Percentiles rank a stretch among this genome's conserved stretches.
Evolutionary conservation across 208 protist species (phyloP).

Genomic region (Entamoeba moshkovskii): DNA sequence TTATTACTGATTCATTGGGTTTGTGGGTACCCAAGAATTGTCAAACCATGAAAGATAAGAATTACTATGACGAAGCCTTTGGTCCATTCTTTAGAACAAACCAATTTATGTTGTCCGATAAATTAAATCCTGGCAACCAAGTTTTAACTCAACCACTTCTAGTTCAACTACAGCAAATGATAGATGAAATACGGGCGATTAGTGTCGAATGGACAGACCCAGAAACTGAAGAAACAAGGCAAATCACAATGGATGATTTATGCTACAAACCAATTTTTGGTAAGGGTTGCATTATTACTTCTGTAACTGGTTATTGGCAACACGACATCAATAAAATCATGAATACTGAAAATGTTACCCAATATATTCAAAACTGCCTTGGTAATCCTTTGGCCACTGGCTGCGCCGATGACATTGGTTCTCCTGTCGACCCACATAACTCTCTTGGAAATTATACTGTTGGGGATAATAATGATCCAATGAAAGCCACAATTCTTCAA

Average conservation of each 20-base stretch:
- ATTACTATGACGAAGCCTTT: background rate
- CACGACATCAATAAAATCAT: too few relatives aligned
- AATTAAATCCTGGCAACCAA: background rate
- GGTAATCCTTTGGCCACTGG: too few relatives aligned
- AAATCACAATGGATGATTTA: background rate
- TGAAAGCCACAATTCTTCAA: background rate
- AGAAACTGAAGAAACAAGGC: background rate
- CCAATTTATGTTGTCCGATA: conserved; percentile 2
- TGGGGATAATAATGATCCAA: background rate
- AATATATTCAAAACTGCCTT: too few relatives aligned
- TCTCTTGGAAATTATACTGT: background rate
- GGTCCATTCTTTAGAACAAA: background rate
- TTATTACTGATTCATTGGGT: background rate
- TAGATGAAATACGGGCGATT: background rate
- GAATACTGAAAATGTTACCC: too few relatives aligned
- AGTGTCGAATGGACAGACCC: background rate
- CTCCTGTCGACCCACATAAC: background rate
- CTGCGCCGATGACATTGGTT: too few relatives aligned
- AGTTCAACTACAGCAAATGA: background rate
- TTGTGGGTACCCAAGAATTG: background rate
- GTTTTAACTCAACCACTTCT: background rate
- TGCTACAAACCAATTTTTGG: background rate
- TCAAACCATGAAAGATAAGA: background rate
- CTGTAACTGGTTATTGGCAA: too few relatives aligned
- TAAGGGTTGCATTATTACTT: background rate